Conservation (phyloP, 2,329 filamentous ascomycete species). For the Leptographium lundbergii region DNA sequence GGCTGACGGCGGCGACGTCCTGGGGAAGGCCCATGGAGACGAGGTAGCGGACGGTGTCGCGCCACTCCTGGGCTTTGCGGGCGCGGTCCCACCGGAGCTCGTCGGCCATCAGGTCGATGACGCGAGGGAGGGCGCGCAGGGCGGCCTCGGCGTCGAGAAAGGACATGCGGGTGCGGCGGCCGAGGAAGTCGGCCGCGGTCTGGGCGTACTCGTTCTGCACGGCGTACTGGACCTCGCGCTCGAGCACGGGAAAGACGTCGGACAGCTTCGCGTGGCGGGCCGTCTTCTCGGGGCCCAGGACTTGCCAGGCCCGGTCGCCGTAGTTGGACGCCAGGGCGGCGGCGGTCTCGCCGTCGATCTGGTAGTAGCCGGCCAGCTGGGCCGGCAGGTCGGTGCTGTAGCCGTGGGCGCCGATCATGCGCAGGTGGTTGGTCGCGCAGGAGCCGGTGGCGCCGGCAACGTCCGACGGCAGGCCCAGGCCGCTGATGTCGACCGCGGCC, state of each 20-base stretch:
- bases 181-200: constrained; percentile 77
- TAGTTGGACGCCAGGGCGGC: constrained; percentile 81
- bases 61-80: constrained; percentile 71
- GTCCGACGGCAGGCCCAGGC: constrained; percentile 35
- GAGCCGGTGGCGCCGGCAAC: constrained; percentile 45
- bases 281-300: constrained; percentile 48
- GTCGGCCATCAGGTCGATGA: constrained; percentile 82
- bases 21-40: constrained; percentile 45
- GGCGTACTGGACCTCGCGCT: constrained; percentile 83
- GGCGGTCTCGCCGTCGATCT: constrained; percentile 85
- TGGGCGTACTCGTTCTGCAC: constrained; percentile 84
- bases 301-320: constrained; percentile 85
- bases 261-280: constrained; percentile 50
- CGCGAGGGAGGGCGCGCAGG: constrained; percentile 67
- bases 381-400: constrained; percentile 73
- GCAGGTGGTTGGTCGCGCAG: constrained; percentile 63
- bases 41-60: constrained; percentile 49
- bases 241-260: constrained; percentile 76
- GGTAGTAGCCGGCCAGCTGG: constrained; percentile 87
- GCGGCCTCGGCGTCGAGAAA: constrained; percentile 89
- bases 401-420: constrained; percentile 65
- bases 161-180: constrained; percentile 68
- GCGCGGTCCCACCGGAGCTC: constrained; percentile 67
- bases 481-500: constrained; percentile 51
- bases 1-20: not conserved